A percentile compares a stretch with the other conserved stretches of the same genome.
phyloP scores from a whole-genome alignment of 352 stramenopile species.

The Phytophthora boehmeriae region DNA sequence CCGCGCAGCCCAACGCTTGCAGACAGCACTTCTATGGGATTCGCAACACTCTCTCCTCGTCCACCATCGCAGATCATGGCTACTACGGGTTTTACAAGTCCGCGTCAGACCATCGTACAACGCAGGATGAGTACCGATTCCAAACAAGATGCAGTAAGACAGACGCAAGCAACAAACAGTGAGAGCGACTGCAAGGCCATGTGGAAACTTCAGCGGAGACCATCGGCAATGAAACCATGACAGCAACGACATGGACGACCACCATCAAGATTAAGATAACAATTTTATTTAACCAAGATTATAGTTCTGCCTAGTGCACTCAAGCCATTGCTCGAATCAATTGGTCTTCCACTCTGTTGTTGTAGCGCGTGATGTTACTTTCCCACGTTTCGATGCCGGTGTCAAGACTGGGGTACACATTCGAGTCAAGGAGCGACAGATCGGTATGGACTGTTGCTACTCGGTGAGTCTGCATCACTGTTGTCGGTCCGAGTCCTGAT shows the following conservation, averaged over 20 bases:
- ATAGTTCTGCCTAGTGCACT: no score
- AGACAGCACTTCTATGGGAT: not conserved
- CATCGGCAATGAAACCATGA: constrained; percentile 26
- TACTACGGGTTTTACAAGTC: constrained; percentile 10
- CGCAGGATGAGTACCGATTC: constrained; percentile 11
- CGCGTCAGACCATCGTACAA: constrained; percentile 9
- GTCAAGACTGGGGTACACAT: no score
- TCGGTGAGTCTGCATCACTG: constrained; percentile 13
- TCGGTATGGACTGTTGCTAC: no score
- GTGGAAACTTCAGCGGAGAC: constrained; percentile 50
- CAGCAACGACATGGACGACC: not conserved
- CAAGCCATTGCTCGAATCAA: constrained; percentile 6
- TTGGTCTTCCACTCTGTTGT: constrained; percentile 12
- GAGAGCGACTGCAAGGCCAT: constrained; percentile 35
- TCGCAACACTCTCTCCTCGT: constrained; percentile 9
- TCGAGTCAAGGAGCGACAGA: no score
- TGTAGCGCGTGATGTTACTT: constrained; percentile 10
- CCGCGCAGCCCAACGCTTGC: not conserved
- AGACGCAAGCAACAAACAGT: constrained; percentile 2
- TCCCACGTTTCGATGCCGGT: constrained; percentile 6
- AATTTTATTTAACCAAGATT: constrained; percentile 3
- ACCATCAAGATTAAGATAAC: no score
- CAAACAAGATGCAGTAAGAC: constrained; percentile 12
- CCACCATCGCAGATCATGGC: constrained; percentile 5
- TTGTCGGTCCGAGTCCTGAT: constrained; percentile 9